Evolutionary conservation across 208 protist species (phyloP).

Genomic region (Crithidia mellificae): DNA sequence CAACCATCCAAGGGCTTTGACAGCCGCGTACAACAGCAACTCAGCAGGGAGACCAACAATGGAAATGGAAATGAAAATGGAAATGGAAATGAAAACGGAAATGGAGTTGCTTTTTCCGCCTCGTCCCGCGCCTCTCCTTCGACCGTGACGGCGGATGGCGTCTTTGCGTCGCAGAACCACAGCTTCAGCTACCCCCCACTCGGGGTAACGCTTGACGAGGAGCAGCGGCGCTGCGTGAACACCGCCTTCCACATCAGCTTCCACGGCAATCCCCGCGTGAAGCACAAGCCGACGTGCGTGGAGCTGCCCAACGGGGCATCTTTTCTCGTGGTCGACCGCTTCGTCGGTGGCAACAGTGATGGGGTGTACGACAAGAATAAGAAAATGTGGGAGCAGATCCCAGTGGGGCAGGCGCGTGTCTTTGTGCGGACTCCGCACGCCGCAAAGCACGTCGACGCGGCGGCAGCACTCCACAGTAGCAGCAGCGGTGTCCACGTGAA

Average conservation of each 20-base stretch:
- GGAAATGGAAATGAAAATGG: background rate
- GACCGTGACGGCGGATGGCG: background rate
- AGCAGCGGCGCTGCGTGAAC: slow-evolving; percentile 48
- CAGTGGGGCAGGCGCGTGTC: slow-evolving; percentile 67
- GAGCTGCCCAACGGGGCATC: slow-evolving; percentile 35
- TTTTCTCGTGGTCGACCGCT: slow-evolving; percentile 72
- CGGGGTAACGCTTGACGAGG: slow-evolving; percentile 31
- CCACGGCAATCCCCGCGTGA: slow-evolving; percentile 57
- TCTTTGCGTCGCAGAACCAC: slow-evolving; percentile 6
- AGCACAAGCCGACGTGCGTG: slow-evolving; percentile 50
- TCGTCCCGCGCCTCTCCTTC: background rate
- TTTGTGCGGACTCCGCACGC: slow-evolving; percentile 31
- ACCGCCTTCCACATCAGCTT: slow-evolving; percentile 61
- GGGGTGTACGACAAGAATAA: slow-evolving; percentile 71
- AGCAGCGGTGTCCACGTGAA: background rate
- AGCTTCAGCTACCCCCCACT: slow-evolving; percentile 15
- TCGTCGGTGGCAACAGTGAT: slow-evolving; percentile 52
- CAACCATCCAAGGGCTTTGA: background rate
- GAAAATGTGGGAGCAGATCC: slow-evolving; percentile 84
- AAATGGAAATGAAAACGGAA: background rate
- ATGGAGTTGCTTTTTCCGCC: background rate
- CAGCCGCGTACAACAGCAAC: slow-evolving; percentile 1
- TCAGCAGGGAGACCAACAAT: no score
- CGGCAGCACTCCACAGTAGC: background rate
- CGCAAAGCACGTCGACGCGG: background rate